Conservation (phyloP, 192 early-diverging fungal species). For the Globomyces pollinis-pini region DNA sequence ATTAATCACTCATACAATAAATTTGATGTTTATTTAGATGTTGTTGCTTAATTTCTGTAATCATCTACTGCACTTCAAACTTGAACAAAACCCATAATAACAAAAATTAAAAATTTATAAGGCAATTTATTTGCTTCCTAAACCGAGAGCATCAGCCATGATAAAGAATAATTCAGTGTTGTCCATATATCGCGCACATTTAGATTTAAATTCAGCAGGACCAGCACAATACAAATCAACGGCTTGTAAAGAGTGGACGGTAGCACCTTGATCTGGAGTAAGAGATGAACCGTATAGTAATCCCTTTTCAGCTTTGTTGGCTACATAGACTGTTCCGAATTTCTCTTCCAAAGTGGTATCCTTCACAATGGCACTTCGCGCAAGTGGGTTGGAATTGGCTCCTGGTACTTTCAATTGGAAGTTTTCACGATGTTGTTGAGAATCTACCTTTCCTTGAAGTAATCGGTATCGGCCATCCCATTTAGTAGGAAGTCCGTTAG, state of each 20-base stretch:
- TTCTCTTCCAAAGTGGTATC: constrained; percentile 6
- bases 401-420: constrained; percentile 17
- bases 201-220: constrained; percentile 4
- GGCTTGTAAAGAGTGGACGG: constrained; percentile 33
- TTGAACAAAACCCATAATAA: no score
- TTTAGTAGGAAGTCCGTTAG: constrained; percentile 27
- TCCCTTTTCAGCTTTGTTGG: constrained; percentile 16
- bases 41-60: no score
- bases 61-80: no score
- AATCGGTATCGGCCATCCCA: constrained; percentile 16
- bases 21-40: no score
- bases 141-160: constrained; percentile 27
- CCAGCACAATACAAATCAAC: constrained; percentile 33
- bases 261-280: constrained; percentile 1
- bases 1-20: no score
- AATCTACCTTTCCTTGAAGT: constrained; percentile 24
- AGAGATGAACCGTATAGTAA: not conserved
- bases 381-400: not conserved
- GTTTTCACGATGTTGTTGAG: constrained; percentile 18
- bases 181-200: constrained; percentile 20
- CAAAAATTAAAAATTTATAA: no score
- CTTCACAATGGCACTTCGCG: not conserved
- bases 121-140: constrained; percentile 19
- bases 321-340: constrained; percentile 14
- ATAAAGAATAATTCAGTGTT: constrained; percentile 39